These are phyloP conservation scores for Prunus salicina DNA, from an alignment of 306 rosid species.

Conservation along the genomic window DNA sequence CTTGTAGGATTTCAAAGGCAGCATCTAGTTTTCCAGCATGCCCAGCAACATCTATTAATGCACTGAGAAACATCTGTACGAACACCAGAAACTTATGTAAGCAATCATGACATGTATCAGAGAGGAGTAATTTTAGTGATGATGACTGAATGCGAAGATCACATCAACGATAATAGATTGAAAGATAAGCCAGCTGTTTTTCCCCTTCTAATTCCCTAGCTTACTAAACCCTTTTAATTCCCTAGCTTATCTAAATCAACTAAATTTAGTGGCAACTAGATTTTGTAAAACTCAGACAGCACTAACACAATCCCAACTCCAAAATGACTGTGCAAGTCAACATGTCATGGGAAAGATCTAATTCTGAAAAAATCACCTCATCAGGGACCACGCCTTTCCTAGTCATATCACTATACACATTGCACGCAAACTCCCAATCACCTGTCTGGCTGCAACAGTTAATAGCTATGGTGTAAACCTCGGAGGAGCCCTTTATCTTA, in stretches of 20 bases:
- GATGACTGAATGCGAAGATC: conserved; percentile 24
- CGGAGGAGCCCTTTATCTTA: conserved; percentile 77
- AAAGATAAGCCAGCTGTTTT: neutral
- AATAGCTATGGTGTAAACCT: conserved; percentile 94
- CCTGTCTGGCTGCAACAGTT: conserved; percentile 84
- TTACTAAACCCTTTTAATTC: no score
- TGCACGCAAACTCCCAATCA: conserved; percentile 81
- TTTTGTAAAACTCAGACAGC: neutral
- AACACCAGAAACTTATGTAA: conserved; percentile 24
- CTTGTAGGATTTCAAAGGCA: conserved; percentile 72
- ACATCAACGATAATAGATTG: neutral
- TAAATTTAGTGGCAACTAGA: neutral
- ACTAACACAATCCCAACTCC: neutral
- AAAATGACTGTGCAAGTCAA: neutral
- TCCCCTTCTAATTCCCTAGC: neutral
- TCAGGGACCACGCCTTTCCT: conserved; percentile 77
- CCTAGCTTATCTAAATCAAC: neutral
- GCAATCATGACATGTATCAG: conserved; percentile 11
- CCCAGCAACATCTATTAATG: conserved; percentile 92
- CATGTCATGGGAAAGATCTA: neutral
- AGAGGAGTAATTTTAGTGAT: conserved; percentile 1
- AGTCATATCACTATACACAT: conserved; percentile 70
- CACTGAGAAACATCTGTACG: conserved; percentile 90
- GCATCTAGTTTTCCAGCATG: conserved; percentile 88
- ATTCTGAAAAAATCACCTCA: conserved; percentile 52